Evolutionary conservation across 1,284 basidiomycete species (phyloP).

Genomic region (Mycena sp.): DNA sequence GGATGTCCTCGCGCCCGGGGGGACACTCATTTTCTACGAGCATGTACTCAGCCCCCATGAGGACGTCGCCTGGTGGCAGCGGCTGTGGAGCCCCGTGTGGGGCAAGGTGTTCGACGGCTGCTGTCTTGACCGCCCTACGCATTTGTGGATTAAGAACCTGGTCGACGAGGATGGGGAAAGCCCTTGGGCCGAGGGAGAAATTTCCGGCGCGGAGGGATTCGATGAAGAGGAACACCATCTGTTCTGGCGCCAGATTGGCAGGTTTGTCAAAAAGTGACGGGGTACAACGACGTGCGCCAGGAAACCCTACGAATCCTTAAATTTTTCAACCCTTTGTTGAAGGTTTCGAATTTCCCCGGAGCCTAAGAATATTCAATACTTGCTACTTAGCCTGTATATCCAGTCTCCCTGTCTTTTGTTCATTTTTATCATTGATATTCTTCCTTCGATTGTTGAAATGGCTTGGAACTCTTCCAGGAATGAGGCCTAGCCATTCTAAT

Average conservation of each 20-base stretch:
- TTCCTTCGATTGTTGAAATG: no score
- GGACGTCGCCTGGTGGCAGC: slow-evolving; percentile 48
- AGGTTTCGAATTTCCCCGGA: no score
- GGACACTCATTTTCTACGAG: slow-evolving; percentile 68
- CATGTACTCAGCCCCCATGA: slow-evolving; percentile 61
- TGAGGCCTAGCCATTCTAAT: no score
- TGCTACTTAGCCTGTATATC: no score
- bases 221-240: slow-evolving; percentile 58
- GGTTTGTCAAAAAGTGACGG: slow-evolving; percentile 53
- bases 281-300: neutral
- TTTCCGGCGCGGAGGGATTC: slow-evolving; percentile 54
- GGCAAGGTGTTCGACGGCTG: slow-evolving; percentile 64
- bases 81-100: slow-evolving; percentile 76
- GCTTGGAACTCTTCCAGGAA: no score
- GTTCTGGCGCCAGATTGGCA: slow-evolving; percentile 65
- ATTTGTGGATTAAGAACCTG: slow-evolving; percentile 58
- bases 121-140: slow-evolving; percentile 62
- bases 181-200: slow-evolving; percentile 45
- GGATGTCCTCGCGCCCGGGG: slow-evolving; percentile 64
- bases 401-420: no score
- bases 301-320: no score
- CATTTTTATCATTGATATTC: no score
- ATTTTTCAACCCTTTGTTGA: no score
- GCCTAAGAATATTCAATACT: no score
- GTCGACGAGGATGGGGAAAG: slow-evolving; percentile 33